phyloP scores from a whole-genome alignment of 2,329 filamentous ascomycete genomes.

The Cercospora berteroae region DNA sequence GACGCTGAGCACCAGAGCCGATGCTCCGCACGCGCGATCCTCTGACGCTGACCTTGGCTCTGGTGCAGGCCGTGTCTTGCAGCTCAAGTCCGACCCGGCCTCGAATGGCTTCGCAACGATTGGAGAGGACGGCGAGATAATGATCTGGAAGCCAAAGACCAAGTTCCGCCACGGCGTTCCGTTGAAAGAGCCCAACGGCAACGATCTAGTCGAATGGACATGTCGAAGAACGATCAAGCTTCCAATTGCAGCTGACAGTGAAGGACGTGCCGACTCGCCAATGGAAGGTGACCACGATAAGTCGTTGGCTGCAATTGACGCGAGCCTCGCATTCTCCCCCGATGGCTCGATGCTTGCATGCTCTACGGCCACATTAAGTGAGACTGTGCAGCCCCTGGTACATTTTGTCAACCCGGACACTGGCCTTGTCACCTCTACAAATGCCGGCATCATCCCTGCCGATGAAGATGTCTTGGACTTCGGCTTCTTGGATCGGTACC shows the following conservation, averaged over 20 bases:
- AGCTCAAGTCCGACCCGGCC: conserved; percentile 68
- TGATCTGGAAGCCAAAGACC: conserved; percentile 76
- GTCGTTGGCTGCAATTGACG: conserved; percentile 43
- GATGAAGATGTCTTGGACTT: conserved; percentile 56
- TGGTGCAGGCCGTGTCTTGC: conserved; percentile 61
- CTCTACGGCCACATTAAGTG: conserved; percentile 42
- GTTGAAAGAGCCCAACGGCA: conserved; percentile 57
- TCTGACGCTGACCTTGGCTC: conserved; percentile 18
- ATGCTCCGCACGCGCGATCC: conserved; percentile 67
- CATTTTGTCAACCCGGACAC: conserved; percentile 73
- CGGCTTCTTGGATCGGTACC: conserved; percentile 67
- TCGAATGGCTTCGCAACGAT: conserved; percentile 76
- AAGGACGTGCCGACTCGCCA: conserved; percentile 30
- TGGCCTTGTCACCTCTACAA: conserved; percentile 64
- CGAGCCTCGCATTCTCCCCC: conserved; percentile 73
- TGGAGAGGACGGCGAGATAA: conserved; percentile 73
- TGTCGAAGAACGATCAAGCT: conserved; percentile 59
- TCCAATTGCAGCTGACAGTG: conserved; percentile 32
- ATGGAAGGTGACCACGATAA: conserved; percentile 39
- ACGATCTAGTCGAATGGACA: conserved; percentile 70
- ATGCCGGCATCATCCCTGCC: conserved; percentile 53
- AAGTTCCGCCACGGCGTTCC: conserved; percentile 67
- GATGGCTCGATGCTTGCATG: conserved; percentile 82
- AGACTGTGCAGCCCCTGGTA: conserved; percentile 56
- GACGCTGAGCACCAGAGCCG: conserved; percentile 77